Percentiles rank a stretch among this genome's conserved stretches.
These are phyloP conservation scores for Podila clonocystis DNA, from an alignment of 192 early-diverging fungal genomes.

Conservation along the genomic window DNA sequence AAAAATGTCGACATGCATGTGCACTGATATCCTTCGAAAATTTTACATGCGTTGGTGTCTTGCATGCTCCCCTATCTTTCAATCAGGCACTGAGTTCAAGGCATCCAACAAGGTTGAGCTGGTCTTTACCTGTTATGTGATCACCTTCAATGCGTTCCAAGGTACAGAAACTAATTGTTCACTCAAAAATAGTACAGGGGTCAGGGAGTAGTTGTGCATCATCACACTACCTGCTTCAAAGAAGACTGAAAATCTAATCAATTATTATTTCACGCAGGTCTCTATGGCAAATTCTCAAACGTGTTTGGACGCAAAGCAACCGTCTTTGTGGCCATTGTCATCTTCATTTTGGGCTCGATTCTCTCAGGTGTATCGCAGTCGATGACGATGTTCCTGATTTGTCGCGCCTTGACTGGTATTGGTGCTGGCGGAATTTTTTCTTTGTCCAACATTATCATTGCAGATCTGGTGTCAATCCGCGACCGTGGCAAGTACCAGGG, in stretches of 20 bases:
- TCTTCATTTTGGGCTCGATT: conserved; percentile 38
- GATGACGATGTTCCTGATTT: conserved; percentile 51
- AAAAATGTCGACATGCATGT: neutral
- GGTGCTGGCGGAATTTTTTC: conserved; percentile 76
- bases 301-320: conserved; percentile 54
- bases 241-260: neutral
- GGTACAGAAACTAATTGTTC: conserved; percentile 5
- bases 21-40: neutral
- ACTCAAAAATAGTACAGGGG: too few species aligned
- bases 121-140: conserved; percentile 50
- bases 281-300: conserved; percentile 54
- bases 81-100: conserved; percentile 23
- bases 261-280: conserved; percentile 14
- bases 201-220: neutral
- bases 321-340: conserved; percentile 27
- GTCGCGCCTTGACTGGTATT: conserved; percentile 47
- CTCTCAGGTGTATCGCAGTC: conserved; percentile 34
- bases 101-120: conserved; percentile 45
- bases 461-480: conserved; percentile 84
- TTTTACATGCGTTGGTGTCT: neutral
- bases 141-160: conserved; percentile 48
- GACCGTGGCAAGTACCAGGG: conserved; percentile 87
- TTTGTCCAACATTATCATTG: conserved; percentile 80
- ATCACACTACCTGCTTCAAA: neutral
- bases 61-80: neutral